A percentile compares a stretch with the other conserved stretches of the same genome.
phyloP scores from a whole-genome alignment of 345 rosid genomes.

The Euphorbia lathyris region DNA sequence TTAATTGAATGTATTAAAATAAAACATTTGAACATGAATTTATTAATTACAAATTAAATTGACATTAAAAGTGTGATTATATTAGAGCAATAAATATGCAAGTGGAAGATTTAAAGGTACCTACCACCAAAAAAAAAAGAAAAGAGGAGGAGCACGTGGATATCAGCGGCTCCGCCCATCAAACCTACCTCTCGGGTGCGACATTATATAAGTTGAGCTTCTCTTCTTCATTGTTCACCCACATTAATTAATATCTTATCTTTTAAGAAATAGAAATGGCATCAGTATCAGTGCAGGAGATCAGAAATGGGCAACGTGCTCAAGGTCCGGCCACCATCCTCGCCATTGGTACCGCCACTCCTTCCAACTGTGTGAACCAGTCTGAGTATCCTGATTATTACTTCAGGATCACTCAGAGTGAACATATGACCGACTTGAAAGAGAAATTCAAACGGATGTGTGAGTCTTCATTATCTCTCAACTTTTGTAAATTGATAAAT shows the following conservation, averaged over 20 bases:
- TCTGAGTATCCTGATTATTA: conserved; percentile 22
- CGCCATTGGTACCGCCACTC: conserved; percentile 26
- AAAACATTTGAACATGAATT: too few relatives aligned
- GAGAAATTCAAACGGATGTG: conserved; percentile 26
- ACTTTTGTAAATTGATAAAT: too few relatives aligned
- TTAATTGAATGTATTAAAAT: too few relatives aligned
- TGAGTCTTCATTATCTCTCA: too few relatives aligned
- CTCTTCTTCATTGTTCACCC: background rate
- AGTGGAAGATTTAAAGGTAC: background rate
- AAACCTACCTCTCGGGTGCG: conserved; percentile 10
- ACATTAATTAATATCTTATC: background rate
- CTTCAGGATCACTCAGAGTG: conserved; percentile 21
- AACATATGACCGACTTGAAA: conserved; percentile 22
- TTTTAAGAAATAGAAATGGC: conserved; percentile 12
- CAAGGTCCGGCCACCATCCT: conserved; percentile 20
- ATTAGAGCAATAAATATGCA: background rate
- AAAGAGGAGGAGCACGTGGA: conserved; percentile 15
- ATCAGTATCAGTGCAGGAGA: conserved; percentile 6
- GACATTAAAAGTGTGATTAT: too few relatives aligned
- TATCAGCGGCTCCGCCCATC: conserved; percentile 2
- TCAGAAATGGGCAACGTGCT: conserved; percentile 20
- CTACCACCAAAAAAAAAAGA: background rate
- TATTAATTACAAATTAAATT: too few relatives aligned
- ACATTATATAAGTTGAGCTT: background rate
- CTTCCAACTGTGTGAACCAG: conserved; percentile 16